phyloP scores from a whole-genome alignment of 306 rosid species.

The barrel medic (Medicago truncatula) region MtrunA17r5.0-ANR NC_053044.1:27650001-27650500 shows the following conservation, averaged over 20 bases:
- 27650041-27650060: neutral
- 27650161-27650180: too few species aligned
- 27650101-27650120: neutral
- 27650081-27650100: neutral
- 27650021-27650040: too few species aligned
- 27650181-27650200: too few species aligned
- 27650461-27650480: too few species aligned
- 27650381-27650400: too few species aligned
- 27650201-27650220: neutral
- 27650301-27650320: constrained; percentile 4
- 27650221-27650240: neutral
- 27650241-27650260: neutral
- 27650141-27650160: too few species aligned
- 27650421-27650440: too few species aligned
- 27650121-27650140: too few species aligned
- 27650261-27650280: neutral
- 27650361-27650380: neutral
- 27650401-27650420: too few species aligned
- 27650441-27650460: too few species aligned
- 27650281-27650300: neutral
- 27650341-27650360: neutral
- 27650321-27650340: neutral
- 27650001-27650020: neutral
- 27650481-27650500: too few species aligned
- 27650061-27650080: neutral